Base-by-base conservation (phyloP, 2,329 filamentous ascomycete species). In the Cercospora beticola region DNA sequence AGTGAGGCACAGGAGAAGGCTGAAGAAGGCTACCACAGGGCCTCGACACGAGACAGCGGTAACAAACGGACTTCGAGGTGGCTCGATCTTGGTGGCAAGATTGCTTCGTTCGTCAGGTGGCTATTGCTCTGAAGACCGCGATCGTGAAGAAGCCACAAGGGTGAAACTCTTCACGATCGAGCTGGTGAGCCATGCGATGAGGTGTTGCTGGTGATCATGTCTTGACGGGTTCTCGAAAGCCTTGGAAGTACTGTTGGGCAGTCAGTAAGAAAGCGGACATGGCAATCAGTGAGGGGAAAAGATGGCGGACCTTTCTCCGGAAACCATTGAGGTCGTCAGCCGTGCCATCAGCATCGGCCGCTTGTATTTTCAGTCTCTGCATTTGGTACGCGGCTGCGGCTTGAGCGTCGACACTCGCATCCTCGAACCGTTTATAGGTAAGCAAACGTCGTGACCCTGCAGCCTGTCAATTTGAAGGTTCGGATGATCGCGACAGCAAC, bases 361-460 rank as follows among this genome's bases (percentile, higher is more conserved):
- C 78, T 75, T 64, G 68, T 65, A 67, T 40, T 58, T 57, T 58
- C 18, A 74, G 60, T 28, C 75, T 59, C 60, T 68, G 66, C 33
- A 72, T 59, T 14, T 69, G 68, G 67, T 78, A 78, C 49, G 68
- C 70, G 12, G 72, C 54, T 59, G 79, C 52, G n/a, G 64, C 70
- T 5, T 73, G 73, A 65, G 70, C 59, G 26, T 80, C 84, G 7
- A 92, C 84, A 36, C 80, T 76, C 2, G 66, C 82, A 73, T 92
- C 89, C 0, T 86, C 84, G 21, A 92, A 82, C 63, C 93, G 87
- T 56, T 88, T 86, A 79, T 98, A 98, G 0, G 93, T 97, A 63
- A 98, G 90, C 40, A 99, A 84, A 72, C 93, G 87, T 68, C 95
- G 87, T 21, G 93, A 95, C 95, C 94, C 91, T 93, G 59, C 26